Conservation (phyloP, 202 grass and related monocot genomes). For the Dendrocalamus latiflorus region DNA sequence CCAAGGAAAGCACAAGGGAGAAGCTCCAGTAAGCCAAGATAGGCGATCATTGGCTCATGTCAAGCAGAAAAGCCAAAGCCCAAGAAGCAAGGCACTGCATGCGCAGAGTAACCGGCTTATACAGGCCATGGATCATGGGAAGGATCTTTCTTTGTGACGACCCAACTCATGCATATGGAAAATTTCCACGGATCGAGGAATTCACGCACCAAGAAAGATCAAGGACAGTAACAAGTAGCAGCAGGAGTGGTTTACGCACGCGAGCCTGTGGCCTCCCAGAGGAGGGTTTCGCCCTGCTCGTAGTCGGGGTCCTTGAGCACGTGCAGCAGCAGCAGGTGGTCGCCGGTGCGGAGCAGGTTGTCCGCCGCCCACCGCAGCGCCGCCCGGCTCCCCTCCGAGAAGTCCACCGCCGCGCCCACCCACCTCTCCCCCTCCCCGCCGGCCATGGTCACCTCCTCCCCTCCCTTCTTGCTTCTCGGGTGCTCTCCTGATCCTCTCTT, state of each 20-base stretch:
- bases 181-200: neutral
- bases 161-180: neutral
- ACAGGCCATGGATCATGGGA: neutral
- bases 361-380: slow-evolving; percentile 81
- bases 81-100: neutral
- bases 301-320: slow-evolving; percentile 75
- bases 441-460: slow-evolving; percentile 5
- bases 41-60: neutral
- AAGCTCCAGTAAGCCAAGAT: neutral
- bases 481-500: neutral
- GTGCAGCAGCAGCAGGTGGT: slow-evolving; percentile 75
- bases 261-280: slow-evolving; percentile 82
- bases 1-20: neutral
- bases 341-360: slow-evolving; percentile 64
- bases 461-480: neutral
- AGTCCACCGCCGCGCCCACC: slow-evolving; percentile 66
- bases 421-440: slow-evolving; percentile 35
- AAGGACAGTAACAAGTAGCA: neutral
- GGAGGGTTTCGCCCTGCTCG: slow-evolving; percentile 72
- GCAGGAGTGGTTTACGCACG: slow-evolving; percentile 21
- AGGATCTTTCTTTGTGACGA: neutral
- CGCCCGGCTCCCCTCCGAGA: slow-evolving; percentile 72
- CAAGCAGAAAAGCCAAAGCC: neutral
- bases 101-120: neutral
- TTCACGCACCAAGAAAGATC: neutral